Evolutionary conservation across 1,284 basidiomycete genomes (phyloP).

Genomic region (Cryptococcus deneoformans): DNA sequence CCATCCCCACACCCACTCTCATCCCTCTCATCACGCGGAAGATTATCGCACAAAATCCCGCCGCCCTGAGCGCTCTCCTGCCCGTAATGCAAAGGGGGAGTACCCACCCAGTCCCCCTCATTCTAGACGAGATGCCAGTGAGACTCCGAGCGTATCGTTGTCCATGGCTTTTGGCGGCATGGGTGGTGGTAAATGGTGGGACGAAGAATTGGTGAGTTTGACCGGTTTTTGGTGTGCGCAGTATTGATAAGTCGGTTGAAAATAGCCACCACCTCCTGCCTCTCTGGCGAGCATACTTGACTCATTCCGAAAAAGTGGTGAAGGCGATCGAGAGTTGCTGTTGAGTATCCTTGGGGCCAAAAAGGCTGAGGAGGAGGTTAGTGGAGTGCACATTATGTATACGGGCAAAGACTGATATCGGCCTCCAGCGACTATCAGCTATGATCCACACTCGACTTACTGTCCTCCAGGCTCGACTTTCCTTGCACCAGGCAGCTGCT

Average conservation of each 20-base stretch:
- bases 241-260: neutral
- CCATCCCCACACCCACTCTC: slow-evolving; percentile 1
- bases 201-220: slow-evolving; percentile 40
- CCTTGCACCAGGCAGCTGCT: slow-evolving; percentile 31
- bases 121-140: slow-evolving; percentile 32
- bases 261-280: slow-evolving; percentile 59
- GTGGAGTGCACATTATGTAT: slow-evolving; percentile 17
- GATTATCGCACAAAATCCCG: neutral
- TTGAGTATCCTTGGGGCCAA: slow-evolving; percentile 85
- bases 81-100: slow-evolving; percentile 7
- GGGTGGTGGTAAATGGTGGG: slow-evolving; percentile 42
- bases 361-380: slow-evolving; percentile 82
- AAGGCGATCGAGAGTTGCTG: slow-evolving; percentile 84
- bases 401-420: neutral
- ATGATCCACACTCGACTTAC: slow-evolving; percentile 46
- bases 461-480: slow-evolving; percentile 44
- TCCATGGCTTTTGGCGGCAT: slow-evolving; percentile 26
- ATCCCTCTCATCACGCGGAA: neutral
- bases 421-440: slow-evolving; percentile 38
- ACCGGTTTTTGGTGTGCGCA: neutral
- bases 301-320: slow-evolving; percentile 76
- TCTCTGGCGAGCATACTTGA: slow-evolving; percentile 75
- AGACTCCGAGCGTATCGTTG: slow-evolving; percentile 28
- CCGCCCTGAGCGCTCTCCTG: neutral
- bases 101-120: slow-evolving; percentile 43